These are phyloP conservation scores for Strobilomyces echinocephalus DNA, from an alignment of 768 basidiomycete genomes.

Conservation along the genomic window DNA sequence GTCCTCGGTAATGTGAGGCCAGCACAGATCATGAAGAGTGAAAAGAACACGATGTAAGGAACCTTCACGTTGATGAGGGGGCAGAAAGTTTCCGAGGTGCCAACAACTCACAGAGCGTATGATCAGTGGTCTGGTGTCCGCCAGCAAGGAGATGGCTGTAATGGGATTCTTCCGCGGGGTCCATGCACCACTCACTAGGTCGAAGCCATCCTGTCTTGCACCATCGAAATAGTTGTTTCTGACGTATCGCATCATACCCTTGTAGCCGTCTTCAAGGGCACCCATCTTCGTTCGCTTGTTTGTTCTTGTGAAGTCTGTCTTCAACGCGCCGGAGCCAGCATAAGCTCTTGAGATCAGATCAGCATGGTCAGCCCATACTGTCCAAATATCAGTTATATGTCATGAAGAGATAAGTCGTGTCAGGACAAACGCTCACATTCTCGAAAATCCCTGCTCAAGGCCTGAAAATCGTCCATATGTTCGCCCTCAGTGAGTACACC, in stretches of 20 bases:
- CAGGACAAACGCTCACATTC: conserved; percentile 56
- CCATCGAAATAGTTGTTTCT: conserved; percentile 98
- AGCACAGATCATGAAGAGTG: conserved; percentile 83
- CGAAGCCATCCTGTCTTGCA: conserved; percentile 88
- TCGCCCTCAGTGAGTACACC: conserved; percentile 71
- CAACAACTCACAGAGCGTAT: conserved; percentile 67
- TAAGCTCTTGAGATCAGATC: conserved; percentile 88
- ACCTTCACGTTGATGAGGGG: conserved; percentile 48
- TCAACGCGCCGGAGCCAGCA: conserved; percentile 91
- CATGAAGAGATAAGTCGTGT: background rate
- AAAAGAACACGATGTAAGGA: conserved; percentile 76
- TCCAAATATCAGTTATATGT: conserved; percentile 8
- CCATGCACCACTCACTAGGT: conserved; percentile 91
- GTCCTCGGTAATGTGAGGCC: conserved; percentile 82
- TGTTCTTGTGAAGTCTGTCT: conserved; percentile 94
- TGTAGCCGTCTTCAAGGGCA: conserved; percentile 77
- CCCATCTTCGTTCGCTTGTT: conserved; percentile 84
- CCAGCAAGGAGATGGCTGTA: conserved; percentile 63
- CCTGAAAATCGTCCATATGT: conserved; percentile 75
- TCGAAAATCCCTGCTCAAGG: conserved; percentile 78
- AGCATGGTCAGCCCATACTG: conserved; percentile 98
- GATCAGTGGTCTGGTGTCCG: conserved; percentile 76
- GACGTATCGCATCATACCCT: conserved; percentile 78
- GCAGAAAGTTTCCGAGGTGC: background rate
- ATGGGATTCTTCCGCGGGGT: conserved; percentile 72